These are phyloP conservation scores for Pleurostoma richardsiae DNA, from an alignment of 2,329 filamentous ascomycete species.

Conservation along the genomic window DNA sequence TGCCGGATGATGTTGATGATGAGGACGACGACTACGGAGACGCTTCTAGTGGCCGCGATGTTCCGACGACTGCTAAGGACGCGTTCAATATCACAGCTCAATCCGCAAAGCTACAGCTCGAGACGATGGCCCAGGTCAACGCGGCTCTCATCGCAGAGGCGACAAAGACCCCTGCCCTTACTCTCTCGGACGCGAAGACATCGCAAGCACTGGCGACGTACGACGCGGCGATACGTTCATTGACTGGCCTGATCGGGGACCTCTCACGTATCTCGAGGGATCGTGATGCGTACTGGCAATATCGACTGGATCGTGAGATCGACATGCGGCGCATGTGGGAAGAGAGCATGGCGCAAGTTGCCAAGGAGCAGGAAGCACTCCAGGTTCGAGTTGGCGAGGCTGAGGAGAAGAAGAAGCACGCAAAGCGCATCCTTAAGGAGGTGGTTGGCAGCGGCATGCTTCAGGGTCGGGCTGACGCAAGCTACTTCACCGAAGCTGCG, in stretches of 20 bases:
- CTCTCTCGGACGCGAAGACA: constrained; percentile 72
- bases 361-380: constrained; percentile 85
- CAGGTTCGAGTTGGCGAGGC: constrained; percentile 84
- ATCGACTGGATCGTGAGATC: constrained; percentile 83
- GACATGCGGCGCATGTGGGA: constrained; percentile 97
- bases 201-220: constrained; percentile 78
- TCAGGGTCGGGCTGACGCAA: constrained; percentile 20
- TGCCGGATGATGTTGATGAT: constrained; percentile 42
- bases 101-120: constrained; percentile 86
- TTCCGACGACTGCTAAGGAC: constrained; percentile 74
- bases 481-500: constrained; percentile 17
- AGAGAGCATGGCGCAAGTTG: constrained; percentile 97
- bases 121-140: constrained; percentile 82
- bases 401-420: constrained; percentile 82
- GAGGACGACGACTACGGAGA: constrained; percentile 76
- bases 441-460: constrained; percentile 57
- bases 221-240: constrained; percentile 80
- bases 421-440: constrained; percentile 84
- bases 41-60: constrained; percentile 72
- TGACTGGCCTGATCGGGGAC: constrained; percentile 80
- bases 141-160: constrained; percentile 72
- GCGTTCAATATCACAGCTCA: constrained; percentile 96
- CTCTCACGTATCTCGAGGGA: constrained; percentile 89
- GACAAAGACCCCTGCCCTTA: constrained; percentile 61
- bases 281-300: constrained; percentile 95